phyloP scores from a whole-genome alignment of 2,329 filamentous ascomycete species.

The Fusarium brevicatenulatum region DNA sequence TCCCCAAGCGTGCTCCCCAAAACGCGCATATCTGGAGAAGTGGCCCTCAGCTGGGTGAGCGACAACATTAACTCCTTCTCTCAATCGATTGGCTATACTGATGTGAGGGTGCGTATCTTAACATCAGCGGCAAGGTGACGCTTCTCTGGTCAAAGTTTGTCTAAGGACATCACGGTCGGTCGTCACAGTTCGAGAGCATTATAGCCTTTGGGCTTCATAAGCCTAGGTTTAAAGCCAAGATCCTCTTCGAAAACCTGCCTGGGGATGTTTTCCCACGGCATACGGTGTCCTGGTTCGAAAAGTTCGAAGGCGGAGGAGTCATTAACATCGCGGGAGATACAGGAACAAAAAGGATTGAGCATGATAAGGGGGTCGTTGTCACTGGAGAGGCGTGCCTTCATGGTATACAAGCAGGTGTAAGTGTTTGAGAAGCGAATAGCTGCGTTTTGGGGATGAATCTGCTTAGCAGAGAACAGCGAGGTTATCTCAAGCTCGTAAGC shows the following conservation, averaged over 20 bases:
- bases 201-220: not conserved
- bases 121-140: not conserved
- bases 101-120: not conserved
- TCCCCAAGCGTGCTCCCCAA: not conserved
- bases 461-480: not conserved
- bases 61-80: not conserved
- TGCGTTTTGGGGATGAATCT: not conserved
- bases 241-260: not conserved
- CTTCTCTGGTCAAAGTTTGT: not conserved
- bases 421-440: not conserved
- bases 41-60: not conserved
- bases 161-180: rapidly evolving
- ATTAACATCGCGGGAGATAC: no score
- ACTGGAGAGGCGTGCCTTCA: not conserved
- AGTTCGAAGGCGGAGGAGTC: not conserved
- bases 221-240: not conserved
- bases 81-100: not conserved
- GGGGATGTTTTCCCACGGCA: not conserved
- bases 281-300: not conserved
- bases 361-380: not conserved
- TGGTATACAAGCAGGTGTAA: no score
- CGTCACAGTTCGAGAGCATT: not conserved
- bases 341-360: not conserved
- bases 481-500: not conserved
- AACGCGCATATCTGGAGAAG: not conserved